Evolutionary conservation across 1,284 basidiomycete species (phyloP), one percentile per base, ranked within the genome.

Genomic region (Ceratobasidium sp.): DNA sequence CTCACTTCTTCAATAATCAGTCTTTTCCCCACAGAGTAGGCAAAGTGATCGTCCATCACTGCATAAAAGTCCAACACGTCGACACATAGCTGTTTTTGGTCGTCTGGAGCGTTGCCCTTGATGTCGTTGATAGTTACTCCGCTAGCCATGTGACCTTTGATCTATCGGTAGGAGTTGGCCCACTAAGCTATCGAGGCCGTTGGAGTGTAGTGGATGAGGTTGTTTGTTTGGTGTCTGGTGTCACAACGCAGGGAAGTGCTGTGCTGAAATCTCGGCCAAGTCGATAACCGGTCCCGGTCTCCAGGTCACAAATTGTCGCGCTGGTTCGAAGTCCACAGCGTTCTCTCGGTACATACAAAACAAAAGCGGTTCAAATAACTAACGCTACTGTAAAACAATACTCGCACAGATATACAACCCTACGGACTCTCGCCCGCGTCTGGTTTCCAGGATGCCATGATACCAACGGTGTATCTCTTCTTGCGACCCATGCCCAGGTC

Each of bases 401-500:
- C 24, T 29, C 27, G 41, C 27, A 27, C 34, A n/a, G 27, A 37
- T 41, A 56, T 58, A 46, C 29, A 58, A 41, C n/a, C 29, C 39
- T 41, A 72, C 16, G 56, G 31, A 61, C 53, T 72, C 8, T 72
- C 68, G 7, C 56, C 68, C 9, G 68, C 56, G 3, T 56, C 56
- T 19, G 68, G 68, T 22, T 72, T 72, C 68, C 68, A 72, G 27
- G 68, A 49, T 14, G 5, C 43, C 68, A 72, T 72, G n/a, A 72
- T 72, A 3, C 68, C 68, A 61, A 61, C 56, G 14, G 41, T 31
- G n/a, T 72, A 72, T 39, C 46, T 72, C 43, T 41, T 46, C 22
- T 72, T 72, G 41, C 68, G 68, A 24, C 68, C 68, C 68, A 72
- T 72, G 8, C 68, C 68, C 27, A 72, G 48, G 56, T 72, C 68